phyloP scores from a whole-genome alignment of 225 moss, liverwort and hornwort species.

The Thuidium tamariscinum region DNA sequence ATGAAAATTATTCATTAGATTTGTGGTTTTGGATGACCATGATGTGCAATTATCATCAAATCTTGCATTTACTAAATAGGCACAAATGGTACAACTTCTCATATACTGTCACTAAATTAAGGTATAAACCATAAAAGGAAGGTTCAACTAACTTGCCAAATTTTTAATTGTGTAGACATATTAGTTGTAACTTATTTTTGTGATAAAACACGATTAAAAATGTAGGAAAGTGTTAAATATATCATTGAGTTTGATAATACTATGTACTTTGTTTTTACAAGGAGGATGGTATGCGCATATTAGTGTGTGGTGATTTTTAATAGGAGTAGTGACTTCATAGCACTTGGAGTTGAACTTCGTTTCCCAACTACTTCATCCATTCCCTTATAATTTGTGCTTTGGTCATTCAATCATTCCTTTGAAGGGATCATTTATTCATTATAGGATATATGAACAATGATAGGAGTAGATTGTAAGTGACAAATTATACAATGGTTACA shows the following conservation, averaged over 20 bases:
- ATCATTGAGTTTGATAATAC: not conserved
- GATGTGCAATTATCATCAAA: not conserved
- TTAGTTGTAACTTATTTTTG: not conserved
- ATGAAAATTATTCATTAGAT: not conserved
- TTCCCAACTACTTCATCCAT: not conserved
- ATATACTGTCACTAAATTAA: not conserved
- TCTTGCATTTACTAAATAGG: not conserved
- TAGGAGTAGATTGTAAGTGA: not conserved
- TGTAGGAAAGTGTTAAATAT: not conserved
- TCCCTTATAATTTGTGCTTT: not conserved
- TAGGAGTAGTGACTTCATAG: not conserved
- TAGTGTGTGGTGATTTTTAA: not conserved
- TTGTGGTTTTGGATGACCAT: not conserved
- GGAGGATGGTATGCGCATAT: not conserved
- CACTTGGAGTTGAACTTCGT: not conserved
- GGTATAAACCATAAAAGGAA: not conserved
- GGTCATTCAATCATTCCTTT: accelerated
- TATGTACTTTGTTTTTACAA: not conserved
- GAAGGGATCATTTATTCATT: not conserved
- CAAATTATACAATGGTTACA: not conserved
- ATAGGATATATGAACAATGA: not conserved
- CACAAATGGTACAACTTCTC: not conserved
- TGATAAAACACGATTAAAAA: not conserved
- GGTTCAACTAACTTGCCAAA: not conserved
- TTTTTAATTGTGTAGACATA: not conserved